Conservation (phyloP, 202 grass and related monocot genomes). For the Zoysia matrella region DNA sequence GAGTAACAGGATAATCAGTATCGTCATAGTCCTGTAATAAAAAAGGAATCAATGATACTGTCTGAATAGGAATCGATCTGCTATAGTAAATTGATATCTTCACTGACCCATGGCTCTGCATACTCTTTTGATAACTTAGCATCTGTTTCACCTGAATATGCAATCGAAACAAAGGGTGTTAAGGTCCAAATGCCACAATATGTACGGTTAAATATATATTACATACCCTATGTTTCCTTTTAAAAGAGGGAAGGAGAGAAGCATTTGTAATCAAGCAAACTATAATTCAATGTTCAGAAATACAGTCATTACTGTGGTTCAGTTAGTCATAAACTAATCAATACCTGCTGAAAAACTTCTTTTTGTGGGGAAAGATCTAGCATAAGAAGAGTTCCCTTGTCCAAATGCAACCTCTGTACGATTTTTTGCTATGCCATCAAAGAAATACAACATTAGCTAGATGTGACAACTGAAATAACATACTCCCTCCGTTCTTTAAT, state of each 20-base stretch:
- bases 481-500: too few species aligned
- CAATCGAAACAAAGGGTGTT: conserved; percentile 32
- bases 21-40: conserved; percentile 64
- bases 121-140: conserved; percentile 54
- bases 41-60: conserved; percentile 14
- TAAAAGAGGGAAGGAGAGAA: not conserved
- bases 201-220: conserved; percentile 19
- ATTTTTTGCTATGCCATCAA: conserved; percentile 37
- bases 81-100: conserved; percentile 20
- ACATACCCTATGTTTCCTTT: not conserved
- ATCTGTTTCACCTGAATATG: conserved; percentile 26
- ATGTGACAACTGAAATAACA: conserved; percentile 15
- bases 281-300: conserved; percentile 15
- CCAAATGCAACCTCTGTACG: conserved; percentile 63
- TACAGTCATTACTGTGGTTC: not conserved
- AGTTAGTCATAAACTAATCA: conserved; percentile 15
- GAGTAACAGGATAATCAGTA: conserved; percentile 69
- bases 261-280: not conserved
- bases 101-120: conserved; percentile 68
- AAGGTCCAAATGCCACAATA: conserved; percentile 16
- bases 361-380: conserved; percentile 43
- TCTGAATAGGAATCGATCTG: conserved; percentile 3
- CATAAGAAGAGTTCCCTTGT: conserved; percentile 55
- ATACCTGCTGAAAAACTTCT: conserved; percentile 38
- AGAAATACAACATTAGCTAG: conserved; percentile 18